phyloP scores from a whole-genome alignment of 2,329 filamentous ascomycete genomes.

The Ilyonectria sp. region DNA sequence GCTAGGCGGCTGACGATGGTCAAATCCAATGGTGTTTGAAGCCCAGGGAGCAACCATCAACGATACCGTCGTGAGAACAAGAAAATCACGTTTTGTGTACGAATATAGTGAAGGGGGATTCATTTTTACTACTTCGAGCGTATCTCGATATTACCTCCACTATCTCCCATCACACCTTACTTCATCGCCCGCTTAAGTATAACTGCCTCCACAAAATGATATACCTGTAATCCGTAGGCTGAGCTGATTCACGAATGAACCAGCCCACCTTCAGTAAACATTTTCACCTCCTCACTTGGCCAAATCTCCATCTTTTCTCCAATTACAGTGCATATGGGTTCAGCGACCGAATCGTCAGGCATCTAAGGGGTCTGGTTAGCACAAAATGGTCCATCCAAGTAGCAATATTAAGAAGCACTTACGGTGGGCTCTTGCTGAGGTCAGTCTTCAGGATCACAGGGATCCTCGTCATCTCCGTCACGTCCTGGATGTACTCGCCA shows the following conservation, averaged over 20 bases:
- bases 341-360: conserved; percentile 85
- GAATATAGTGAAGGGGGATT: conserved; percentile 13
- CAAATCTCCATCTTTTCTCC: conserved; percentile 32
- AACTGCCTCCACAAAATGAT: conserved; percentile 24
- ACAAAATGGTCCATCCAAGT: not conserved
- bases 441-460: conserved; percentile 99
- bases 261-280: conserved; percentile 26
- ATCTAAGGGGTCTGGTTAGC: conserved; percentile 64
- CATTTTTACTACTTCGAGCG: conserved; percentile 33
- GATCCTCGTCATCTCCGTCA: conserved; percentile 96
- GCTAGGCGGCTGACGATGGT: too few species aligned
- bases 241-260: conserved; percentile 2
- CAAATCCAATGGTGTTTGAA: not conserved
- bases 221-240: conserved; percentile 24
- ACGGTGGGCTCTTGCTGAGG: conserved; percentile 98
- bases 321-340: conserved; percentile 80
- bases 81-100: not conserved
- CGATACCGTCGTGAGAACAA: not conserved
- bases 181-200: conserved; percentile 14
- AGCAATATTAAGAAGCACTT: conserved; percentile 68
- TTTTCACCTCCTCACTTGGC: conserved; percentile 21
- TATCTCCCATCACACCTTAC: conserved; percentile 7
- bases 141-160: conserved; percentile 32
- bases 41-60: not conserved
- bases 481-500: conserved; percentile 97